Evolutionary conservation across 768 basidiomycete species (phyloP), one percentile per base, ranked within the genome.

Genomic region (Tulasnella sp.): DNA sequence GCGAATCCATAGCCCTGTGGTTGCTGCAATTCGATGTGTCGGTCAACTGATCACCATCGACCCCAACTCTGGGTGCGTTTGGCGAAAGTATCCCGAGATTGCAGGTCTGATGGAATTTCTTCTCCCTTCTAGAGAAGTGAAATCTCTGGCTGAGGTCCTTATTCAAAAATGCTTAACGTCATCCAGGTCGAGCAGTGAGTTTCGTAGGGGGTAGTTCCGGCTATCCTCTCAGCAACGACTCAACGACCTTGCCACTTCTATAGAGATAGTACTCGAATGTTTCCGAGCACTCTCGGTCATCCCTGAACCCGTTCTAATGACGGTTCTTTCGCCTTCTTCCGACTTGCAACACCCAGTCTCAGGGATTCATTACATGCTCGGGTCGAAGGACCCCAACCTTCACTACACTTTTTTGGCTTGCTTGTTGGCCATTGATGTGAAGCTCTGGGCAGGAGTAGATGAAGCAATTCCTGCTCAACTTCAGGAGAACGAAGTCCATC

Each of bases 371-470:
- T 86, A 87, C 75, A 85, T 93, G n/a, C 85, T 95, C 40, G 86
- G 85, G 1, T 92, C 92, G 0, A 83, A 85, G 9, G 87, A 91
- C 75, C 86, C 88, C 1, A 92, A 93, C 82, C 89, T 92, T 62
- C 85, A 90, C 76, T 92, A 92, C 84, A 82, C 92, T 8, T 94
- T 94, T 82, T 83, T 95, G 16, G 85, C 87, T 1, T 94, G 93
- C 81, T 83, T 95, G 74, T 86, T 88, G 56, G 89, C 87, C 56
- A 81, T 94, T 18, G 88, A 91, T 81, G 88, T 90, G 8, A 84
- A 83, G 31, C 81, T 90, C 31, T 95, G 94, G 94, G 92, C 93
- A 9, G 94, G 93, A 18, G 75, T 71, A 90, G 88, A 12, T 9
- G 84, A 87, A 4, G 87, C 88, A 6, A 84, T 88, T 27, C 87